Evolutionary conservation across 2,329 filamentous ascomycete species (phyloP), one percentile per base, ranked within the genome.

Genomic region (Penicillium sp.): DNA sequence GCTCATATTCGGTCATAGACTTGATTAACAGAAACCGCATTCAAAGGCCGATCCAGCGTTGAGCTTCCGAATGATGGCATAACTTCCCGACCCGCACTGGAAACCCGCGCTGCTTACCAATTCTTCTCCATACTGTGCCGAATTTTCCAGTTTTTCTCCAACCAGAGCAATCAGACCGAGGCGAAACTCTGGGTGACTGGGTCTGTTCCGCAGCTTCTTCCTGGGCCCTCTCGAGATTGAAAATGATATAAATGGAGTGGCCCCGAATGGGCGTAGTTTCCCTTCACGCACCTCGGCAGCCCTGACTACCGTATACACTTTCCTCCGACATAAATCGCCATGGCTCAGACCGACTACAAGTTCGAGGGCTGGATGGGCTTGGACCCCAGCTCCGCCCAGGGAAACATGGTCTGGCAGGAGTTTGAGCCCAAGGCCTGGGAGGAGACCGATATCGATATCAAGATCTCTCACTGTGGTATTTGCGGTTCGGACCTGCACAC

Each of bases 351-450:
- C 58, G 74, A 81, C 63, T 81, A 82, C 72, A 81, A 80, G 57
- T 86, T 86, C 69, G 78, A 84, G 69, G 84, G 84, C 67, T 86
- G 84, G 84, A 76, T 85, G 64, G 84, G 81, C 68, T 78, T 82
- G 38, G 81, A 82, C 72, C 67, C 77, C 35, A 73, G 75, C 59
- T 74, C 82, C 12, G 80, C 75, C 37, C 70, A 84, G 54, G 84
- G 84, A 58, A 83, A 83, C 55, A 82, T 86, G 78, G 77, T 76
- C 37, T 85, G 83, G 83, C 75, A 80, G 42, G 73, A 83, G 57
- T 88, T 83, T 57, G 79, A 86, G 73, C 86, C 86, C 39, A 89
- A 89, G 78, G 74, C 77, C n/a, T 89, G 86, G 83, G 83, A 86
- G 47, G 87, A 89, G 70, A 83, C 81, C 28, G 86, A 89, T 62